A percentile compares a stretch with the other conserved stretches of the same genome.
Conservation (phyloP, 2,329 filamentous ascomycete species). For the Aspergillus tamarii region DNA sequence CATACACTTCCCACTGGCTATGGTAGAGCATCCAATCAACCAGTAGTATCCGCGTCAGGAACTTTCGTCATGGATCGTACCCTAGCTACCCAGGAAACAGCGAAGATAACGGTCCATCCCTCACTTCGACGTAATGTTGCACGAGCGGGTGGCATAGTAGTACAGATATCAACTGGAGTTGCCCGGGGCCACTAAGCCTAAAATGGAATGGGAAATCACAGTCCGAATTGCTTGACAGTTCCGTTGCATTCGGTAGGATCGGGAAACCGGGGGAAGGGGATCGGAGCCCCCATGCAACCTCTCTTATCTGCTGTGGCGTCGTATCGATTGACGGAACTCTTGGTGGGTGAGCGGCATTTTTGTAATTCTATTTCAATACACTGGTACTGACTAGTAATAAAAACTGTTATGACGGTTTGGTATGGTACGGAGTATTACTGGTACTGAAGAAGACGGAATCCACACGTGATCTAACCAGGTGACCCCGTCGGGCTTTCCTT, state of each 20-base stretch:
- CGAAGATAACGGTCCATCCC: not conserved
- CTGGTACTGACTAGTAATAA: not conserved
- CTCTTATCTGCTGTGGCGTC: slow-evolving; percentile 16
- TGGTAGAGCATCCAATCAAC: not conserved
- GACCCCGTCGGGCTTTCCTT: not conserved
- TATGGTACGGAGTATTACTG: not conserved
- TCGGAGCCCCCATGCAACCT: slow-evolving; percentile 26
- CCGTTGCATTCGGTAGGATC: slow-evolving; percentile 35
- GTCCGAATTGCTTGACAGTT: slow-evolving; percentile 7
- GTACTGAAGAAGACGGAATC: not conserved
- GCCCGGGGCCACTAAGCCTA: slow-evolving; percentile 1
- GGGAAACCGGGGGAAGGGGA: slow-evolving; percentile 22
- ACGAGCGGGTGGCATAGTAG: slow-evolving; percentile 23
- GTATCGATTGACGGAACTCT: slow-evolving; percentile 11
- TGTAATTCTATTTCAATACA: not conserved
- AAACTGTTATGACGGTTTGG: not conserved
- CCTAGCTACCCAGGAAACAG: not conserved
- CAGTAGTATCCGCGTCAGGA: not conserved
- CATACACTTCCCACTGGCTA: not conserved
- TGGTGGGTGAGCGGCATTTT: not conserved
- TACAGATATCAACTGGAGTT: not conserved
- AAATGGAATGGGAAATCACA: slow-evolving; percentile 8
- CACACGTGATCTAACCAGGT: not conserved
- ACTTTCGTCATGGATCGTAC: slow-evolving; percentile 1
- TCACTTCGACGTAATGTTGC: slow-evolving; percentile 24